phyloP scores from a whole-genome alignment of 176 grass and related monocot species.

The Musa itinerans region DNA sequence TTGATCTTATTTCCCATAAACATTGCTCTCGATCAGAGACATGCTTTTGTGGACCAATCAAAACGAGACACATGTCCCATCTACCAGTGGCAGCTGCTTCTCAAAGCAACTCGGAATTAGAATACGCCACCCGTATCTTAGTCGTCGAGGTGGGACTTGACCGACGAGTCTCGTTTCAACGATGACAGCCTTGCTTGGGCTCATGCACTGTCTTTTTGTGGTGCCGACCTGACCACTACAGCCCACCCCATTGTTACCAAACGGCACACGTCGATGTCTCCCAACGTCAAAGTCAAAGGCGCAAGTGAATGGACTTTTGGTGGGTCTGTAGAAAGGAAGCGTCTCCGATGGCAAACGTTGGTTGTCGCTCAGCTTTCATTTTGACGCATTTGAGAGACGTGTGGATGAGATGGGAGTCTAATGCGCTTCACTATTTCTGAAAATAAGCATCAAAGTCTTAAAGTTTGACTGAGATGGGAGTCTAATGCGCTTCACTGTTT shows the following conservation, averaged over 20 bases:
- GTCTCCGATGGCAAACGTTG: too few relatives aligned
- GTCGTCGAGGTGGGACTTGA: too few relatives aligned
- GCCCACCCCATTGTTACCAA: neutral
- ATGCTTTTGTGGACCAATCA: too few relatives aligned
- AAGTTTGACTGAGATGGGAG: neutral
- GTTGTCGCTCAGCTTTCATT: neutral
- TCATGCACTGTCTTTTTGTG: neutral
- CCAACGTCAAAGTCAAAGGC: neutral
- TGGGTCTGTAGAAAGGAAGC: neutral
- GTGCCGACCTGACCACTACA: neutral
- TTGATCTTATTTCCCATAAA: too few relatives aligned
- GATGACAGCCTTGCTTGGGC: neutral
- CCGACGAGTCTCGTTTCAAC: neutral
- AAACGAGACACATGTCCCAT: too few relatives aligned
- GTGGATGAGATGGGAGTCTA: neutral
- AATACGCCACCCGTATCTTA: too few relatives aligned
- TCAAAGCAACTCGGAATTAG: too few relatives aligned
- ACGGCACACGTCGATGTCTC: neutral
- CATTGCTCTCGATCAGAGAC: too few relatives aligned
- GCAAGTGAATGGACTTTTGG: neutral
- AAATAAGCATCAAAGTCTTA: too few relatives aligned
- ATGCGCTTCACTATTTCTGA: neutral
- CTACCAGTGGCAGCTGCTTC: too few relatives aligned
- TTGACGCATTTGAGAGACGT: neutral
- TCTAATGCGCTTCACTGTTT: neutral